Evolutionary conservation across 768 basidiomycete species (phyloP), one percentile per base, ranked within the genome.

Genomic region (Leccinellum luteum): DNA sequence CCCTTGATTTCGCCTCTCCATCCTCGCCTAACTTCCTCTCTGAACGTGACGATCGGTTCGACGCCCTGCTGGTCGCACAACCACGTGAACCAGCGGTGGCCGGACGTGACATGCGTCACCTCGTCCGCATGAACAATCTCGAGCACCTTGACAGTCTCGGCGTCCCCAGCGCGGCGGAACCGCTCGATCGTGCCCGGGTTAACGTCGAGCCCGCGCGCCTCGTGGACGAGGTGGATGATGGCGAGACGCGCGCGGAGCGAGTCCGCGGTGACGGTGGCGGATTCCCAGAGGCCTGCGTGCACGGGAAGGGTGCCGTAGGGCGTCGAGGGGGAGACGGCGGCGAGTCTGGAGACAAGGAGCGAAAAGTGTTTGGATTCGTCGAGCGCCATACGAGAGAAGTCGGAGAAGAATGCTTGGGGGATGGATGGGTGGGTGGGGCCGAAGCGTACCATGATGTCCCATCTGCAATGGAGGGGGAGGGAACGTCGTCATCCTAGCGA

Each of bases 171-270:
- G 19, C 31, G 49, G 49, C 49, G 31, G 32, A 50, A 50, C 14
- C 49, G 49, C 21, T 50, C 19, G 19, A 32, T 50, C 7, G 49
- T 50, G 17, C 49, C 49, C 14, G 31, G 49, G 49, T 21, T 32
- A 4, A 32, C 31, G n/a, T 50, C 49, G n/a, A 50, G 49, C 19
- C 49, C 49, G 12, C 49, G 49, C n/a, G 21, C 31, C 75, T 92
- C 90, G 68, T 91, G 90, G 1, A 92, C 89, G 15, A 93, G 83
- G 63, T 92, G 90, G 64, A 94, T 89, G 69, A 92, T 92, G 1
- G 49, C 31, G 17, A 50, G 31, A 14, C 31, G 49, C 19, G 19
- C 49, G n/a, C 30, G 49, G 6, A 50, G 31, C 1, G 49, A 50
- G 19, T 32, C 31, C 3, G 31, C 21, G 13, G 49, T 50, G 31